Evolutionary conservation across 495 filamentous ascomycete genomes (phyloP), one percentile per base, ranked within the genome.

Genomic region (Pyronema domesticum): DNA sequence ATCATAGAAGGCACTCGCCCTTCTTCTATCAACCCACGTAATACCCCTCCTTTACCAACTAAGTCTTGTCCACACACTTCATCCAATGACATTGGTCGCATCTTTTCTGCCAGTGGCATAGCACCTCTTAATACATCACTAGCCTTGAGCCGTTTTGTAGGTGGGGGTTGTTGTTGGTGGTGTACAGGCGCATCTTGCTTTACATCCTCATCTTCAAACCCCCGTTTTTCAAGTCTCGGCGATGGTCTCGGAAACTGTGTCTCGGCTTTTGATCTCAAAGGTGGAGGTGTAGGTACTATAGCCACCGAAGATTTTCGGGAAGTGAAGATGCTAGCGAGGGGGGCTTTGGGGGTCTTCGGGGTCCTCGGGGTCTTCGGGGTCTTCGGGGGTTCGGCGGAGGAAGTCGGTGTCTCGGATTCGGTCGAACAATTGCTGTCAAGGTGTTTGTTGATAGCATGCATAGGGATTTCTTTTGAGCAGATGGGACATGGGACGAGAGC

Each of bases 1-100:
- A 98, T 86, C 86, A 98, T 94, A 36, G 84, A 89, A 0, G 91
- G 89, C 15, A 98, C 80, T 1, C 82, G 72, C 59, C 89, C 83
- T 59, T 82, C 75, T 65, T 95, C 85, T 60, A 98, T 89, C 40
- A 98, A 72, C n/a, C 86, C 80, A 8, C 89, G 82, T 7, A 98
- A 74, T 7, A 95, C 79, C 2, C 91, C 91, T 35, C 78, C 67
- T 0, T 80, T 78, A 7, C 89, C 89, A 6, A 96, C 89, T 13
- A 96, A 76, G 46, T 94, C 86, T 69, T 98, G 91, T 6, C 91
- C 91, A 55, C 77, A 85, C 7, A 96, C 81, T 19, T 95, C 85
- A 56, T 94, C 84, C 0, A 98, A 76, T 2, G 72, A 80, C 48
- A 72, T 75, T 2, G 91, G 91, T 3, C 91, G 83, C 86, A 96